These are phyloP conservation scores for Aspergillus piperis DNA, from an alignment of 2,329 filamentous ascomycete genomes.

Conservation along the genomic window DNA sequence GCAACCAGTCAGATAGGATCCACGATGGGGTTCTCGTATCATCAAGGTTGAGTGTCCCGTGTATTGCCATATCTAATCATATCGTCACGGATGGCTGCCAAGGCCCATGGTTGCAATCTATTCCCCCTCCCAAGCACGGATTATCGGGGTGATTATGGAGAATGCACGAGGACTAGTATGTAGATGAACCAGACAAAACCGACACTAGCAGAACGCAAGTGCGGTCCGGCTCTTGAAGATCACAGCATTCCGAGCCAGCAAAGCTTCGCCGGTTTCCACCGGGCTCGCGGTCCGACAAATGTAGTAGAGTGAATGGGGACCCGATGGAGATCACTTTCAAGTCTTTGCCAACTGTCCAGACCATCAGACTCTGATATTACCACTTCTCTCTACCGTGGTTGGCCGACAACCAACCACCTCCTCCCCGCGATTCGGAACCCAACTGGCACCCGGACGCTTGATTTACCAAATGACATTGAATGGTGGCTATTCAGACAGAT, in stretches of 20 bases:
- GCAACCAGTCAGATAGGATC: neutral
- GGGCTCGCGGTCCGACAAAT: neutral
- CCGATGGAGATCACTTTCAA: slow-evolving; percentile 3
- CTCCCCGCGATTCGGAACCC: slow-evolving; percentile 4
- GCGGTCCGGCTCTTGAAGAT: slow-evolving; percentile 10
- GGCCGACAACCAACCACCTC: neutral
- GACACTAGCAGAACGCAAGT: slow-evolving; percentile 2
- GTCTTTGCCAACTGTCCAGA: slow-evolving; percentile 1
- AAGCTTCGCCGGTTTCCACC: slow-evolving; percentile 5
- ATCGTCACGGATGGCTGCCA: neutral
- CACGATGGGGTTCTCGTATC: neutral
- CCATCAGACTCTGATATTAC: neutral
- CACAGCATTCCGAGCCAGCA: slow-evolving; percentile 14
- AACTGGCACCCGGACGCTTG: neutral
- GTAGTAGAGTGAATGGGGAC: neutral
- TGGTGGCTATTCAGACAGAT: neutral
- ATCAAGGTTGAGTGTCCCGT: neutral
- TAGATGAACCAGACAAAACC: slow-evolving; percentile 6
- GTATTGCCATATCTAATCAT: neutral
- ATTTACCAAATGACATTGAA: neutral
- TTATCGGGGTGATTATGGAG: neutral
- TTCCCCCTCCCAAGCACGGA: neutral
- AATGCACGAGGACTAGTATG: neutral
- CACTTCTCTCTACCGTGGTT: neutral
- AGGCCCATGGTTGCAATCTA: neutral